Conservation (phyloP, 2,329 filamentous ascomycete genomes). For the Penicillium sp. region DNA sequence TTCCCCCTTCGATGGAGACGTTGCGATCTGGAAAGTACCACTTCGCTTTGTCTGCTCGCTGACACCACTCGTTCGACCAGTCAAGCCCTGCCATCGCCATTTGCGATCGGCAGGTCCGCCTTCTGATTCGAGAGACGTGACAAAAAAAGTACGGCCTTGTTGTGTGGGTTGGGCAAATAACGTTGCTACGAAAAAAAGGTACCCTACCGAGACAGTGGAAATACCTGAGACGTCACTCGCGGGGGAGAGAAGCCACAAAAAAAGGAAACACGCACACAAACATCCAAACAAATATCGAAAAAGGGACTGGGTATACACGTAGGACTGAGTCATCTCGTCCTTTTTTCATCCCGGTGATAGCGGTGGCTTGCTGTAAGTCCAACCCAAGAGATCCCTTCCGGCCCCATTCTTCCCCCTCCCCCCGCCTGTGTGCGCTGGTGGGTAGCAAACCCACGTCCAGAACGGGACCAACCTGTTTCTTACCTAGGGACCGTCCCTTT, state of each 20-base stretch:
- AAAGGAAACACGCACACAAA: background rate
- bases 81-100: conserved; percentile 24
- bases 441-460: conserved; percentile 19
- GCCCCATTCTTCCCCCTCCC: conserved; percentile 1
- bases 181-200: background rate
- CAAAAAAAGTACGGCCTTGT: background rate
- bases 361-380: conserved; percentile 25
- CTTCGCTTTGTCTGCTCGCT: conserved; percentile 30
- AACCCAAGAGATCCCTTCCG: conserved; percentile 11
- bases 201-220: background rate
- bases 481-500: conserved; percentile 26
- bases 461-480: conserved; percentile 26
- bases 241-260: background rate
- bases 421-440: conserved; percentile 9
- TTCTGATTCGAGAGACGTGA: conserved; percentile 11
- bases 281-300: background rate
- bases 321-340: conserved; percentile 9
- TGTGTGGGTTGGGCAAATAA: conserved; percentile 2
- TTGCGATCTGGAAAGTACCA: conserved; percentile 30
- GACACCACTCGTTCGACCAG: conserved; percentile 27
- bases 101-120: conserved; percentile 31
- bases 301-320: background rate
- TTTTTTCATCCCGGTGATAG: background rate
- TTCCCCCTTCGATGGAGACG: conserved; percentile 36
- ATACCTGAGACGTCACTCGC: background rate